phyloP scores from a whole-genome alignment of 2,329 filamentous ascomycete genomes.

The Claviceps purpurea region DNA sequence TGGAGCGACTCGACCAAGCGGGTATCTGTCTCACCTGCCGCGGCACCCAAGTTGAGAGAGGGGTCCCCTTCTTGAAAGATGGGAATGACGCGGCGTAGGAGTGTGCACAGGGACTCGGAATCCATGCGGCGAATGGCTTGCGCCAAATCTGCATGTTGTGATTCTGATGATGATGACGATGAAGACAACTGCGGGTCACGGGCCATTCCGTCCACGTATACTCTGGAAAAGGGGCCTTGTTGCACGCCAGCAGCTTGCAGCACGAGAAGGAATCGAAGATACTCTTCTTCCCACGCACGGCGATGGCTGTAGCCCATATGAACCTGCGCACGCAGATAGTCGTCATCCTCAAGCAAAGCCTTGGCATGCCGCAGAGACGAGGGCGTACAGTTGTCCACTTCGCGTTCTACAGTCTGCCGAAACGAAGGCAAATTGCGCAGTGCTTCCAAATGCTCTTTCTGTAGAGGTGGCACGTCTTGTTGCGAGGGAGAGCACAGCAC shows the following conservation, averaged over 20 bases:
- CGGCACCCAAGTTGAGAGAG: slow-evolving; percentile 20
- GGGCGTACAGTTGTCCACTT: slow-evolving; percentile 29
- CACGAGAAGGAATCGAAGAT: slow-evolving; percentile 38
- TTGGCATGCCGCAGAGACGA: slow-evolving; percentile 28
- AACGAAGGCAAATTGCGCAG: slow-evolving; percentile 59
- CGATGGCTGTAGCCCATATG: slow-evolving; percentile 15
- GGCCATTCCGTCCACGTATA: slow-evolving; percentile 49
- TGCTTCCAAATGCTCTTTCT: slow-evolving; percentile 51
- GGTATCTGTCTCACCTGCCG: slow-evolving; percentile 18
- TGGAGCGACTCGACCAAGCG: slow-evolving; percentile 22
- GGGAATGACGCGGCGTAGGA: slow-evolving; percentile 15
- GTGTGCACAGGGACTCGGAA: slow-evolving; percentile 12
- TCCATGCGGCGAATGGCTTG: slow-evolving; percentile 46
- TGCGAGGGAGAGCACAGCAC: slow-evolving; percentile 36
- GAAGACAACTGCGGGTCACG: slow-evolving; percentile 36
- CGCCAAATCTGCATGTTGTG: slow-evolving; percentile 38
- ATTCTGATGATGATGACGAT: not conserved
- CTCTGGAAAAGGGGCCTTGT: slow-evolving; percentile 31
- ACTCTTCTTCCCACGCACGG: slow-evolving; percentile 25
- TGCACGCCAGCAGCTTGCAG: slow-evolving; percentile 24
- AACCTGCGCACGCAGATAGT: slow-evolving; percentile 34
- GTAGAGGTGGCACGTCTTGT: slow-evolving; percentile 22
- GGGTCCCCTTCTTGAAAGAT: slow-evolving; percentile 23
- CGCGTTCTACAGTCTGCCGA: slow-evolving; percentile 35
- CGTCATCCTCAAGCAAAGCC: slow-evolving; percentile 46